Conservation (phyloP, 306 rosid species). For the Prunus davidiana region DNA sequence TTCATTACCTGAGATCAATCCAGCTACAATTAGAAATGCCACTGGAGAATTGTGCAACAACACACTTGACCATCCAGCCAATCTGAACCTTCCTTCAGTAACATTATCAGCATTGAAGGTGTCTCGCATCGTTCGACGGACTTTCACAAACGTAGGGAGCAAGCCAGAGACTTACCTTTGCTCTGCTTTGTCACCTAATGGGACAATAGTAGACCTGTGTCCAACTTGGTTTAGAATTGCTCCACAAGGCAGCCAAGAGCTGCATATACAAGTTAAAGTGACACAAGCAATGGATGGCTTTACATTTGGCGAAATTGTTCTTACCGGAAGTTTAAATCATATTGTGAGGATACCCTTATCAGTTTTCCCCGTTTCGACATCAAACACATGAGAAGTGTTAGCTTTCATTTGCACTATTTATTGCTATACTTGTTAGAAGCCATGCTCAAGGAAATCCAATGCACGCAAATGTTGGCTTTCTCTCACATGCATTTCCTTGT, state of each 20-base stretch:
- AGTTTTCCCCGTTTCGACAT: constrained; percentile 44
- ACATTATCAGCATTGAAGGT: constrained; percentile 61
- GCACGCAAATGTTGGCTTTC: no score
- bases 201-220: constrained; percentile 43
- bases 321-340: constrained; percentile 69
- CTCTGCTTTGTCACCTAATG: constrained; percentile 68
- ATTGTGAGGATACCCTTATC: constrained; percentile 72
- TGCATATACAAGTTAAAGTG: constrained; percentile 54
- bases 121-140: constrained; percentile 39
- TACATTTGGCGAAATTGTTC: constrained; percentile 77
- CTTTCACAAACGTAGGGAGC: constrained; percentile 58
- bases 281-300: constrained; percentile 39
- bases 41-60: constrained; percentile 57
- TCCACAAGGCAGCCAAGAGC: constrained; percentile 54
- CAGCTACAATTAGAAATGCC: constrained; percentile 25
- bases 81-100: constrained; percentile 81
- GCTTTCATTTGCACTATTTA: no score
- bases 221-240: constrained; percentile 65
- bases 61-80: constrained; percentile 53
- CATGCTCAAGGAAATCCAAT: no score
- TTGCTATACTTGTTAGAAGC: no score
- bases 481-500: no score
- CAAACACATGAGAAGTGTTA: not conserved
- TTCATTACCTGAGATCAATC: constrained; percentile 60
- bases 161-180: constrained; percentile 59